Percentiles rank a stretch among this genome's conserved stretches.
phyloP scores from a whole-genome alignment of 2,329 filamentous ascomycete genomes.

The Ascochyta viciae-villosae region DNA sequence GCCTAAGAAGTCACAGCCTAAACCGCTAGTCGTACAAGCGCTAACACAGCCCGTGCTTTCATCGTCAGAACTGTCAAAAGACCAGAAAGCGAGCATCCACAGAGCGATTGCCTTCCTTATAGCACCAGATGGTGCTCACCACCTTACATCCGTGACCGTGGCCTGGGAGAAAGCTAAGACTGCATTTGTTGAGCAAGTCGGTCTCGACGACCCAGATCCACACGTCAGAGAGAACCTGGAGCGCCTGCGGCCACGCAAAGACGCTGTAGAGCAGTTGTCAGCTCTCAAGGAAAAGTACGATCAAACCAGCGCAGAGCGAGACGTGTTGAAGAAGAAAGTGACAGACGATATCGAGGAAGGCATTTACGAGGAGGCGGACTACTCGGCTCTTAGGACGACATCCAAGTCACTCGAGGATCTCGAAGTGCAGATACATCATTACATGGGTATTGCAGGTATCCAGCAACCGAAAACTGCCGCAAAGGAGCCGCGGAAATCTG shows the following conservation, averaged over 20 bases:
- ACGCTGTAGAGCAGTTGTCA: conserved; percentile 40
- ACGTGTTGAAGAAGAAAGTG: conserved; percentile 38
- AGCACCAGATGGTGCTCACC: conserved; percentile 29
- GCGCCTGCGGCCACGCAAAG: conserved; percentile 35
- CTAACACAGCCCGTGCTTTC: conserved; percentile 12
- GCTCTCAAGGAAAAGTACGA: conserved; percentile 29
- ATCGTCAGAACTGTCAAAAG: conserved; percentile 39
- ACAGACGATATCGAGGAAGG: conserved; percentile 39
- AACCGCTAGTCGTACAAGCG: not conserved
- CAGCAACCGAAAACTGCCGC: conserved; percentile 15
- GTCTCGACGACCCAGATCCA: conserved; percentile 28
- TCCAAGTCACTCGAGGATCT: conserved; percentile 38
- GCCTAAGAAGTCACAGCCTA: conserved; percentile 17
- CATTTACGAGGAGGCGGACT: conserved; percentile 34
- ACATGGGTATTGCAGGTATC: conserved; percentile 36
- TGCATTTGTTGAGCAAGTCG: conserved; percentile 33
- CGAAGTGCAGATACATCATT: conserved; percentile 38
- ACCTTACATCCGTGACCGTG: conserved; percentile 22
- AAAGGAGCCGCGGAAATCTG: conserved; percentile 2
- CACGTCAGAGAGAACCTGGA: conserved; percentile 33
- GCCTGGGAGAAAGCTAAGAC: conserved; percentile 38
- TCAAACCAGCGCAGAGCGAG: conserved; percentile 25
- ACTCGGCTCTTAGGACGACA: conserved; percentile 32
- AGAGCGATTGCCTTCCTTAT: conserved; percentile 35
- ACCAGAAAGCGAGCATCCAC: conserved; percentile 30